These are phyloP conservation scores for Suhomyces yuchorum DNA, from an alignment of 1,139 yeast species.

Conservation along the genomic window DNA sequence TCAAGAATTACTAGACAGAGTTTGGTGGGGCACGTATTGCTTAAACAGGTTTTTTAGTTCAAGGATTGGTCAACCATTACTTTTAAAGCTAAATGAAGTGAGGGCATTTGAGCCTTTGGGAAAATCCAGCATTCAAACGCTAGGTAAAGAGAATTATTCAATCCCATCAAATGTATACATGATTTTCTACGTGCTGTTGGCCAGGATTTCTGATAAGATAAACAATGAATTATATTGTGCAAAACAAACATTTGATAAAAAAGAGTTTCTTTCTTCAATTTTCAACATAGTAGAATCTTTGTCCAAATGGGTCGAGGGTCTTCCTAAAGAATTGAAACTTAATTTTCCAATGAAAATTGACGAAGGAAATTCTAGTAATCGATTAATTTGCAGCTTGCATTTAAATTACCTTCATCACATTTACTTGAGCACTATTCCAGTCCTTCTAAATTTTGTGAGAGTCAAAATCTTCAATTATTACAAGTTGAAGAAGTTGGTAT, in stretches of 20 bases:
- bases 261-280: constrained; percentile 4
- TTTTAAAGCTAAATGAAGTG: constrained; percentile 20
- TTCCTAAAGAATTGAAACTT: constrained; percentile 25
- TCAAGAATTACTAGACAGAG: constrained; percentile 9
- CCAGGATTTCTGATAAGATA: background rate
- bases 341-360: constrained; percentile 14
- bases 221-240: background rate
- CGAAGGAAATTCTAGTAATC: constrained; percentile 16
- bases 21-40: constrained; percentile 34
- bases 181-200: background rate
- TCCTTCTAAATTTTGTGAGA: constrained; percentile 27
- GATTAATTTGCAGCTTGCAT: constrained; percentile 30
- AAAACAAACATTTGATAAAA: background rate
- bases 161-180: constrained; percentile 16
- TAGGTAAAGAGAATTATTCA: constrained; percentile 19
- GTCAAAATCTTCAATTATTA: constrained; percentile 17
- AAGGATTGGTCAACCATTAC: constrained; percentile 31
- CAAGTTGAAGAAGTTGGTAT: constrained; percentile 8
- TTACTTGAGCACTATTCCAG: constrained; percentile 31
- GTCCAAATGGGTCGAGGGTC: constrained; percentile 25
- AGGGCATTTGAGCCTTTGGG: background rate
- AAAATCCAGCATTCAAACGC: background rate
- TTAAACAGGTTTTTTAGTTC: constrained; percentile 30
- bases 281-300: constrained; percentile 23
- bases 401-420: constrained; percentile 34